Conservation (phyloP, 345 rosid genomes). For the Abelmoschus esculentus region DNA sequence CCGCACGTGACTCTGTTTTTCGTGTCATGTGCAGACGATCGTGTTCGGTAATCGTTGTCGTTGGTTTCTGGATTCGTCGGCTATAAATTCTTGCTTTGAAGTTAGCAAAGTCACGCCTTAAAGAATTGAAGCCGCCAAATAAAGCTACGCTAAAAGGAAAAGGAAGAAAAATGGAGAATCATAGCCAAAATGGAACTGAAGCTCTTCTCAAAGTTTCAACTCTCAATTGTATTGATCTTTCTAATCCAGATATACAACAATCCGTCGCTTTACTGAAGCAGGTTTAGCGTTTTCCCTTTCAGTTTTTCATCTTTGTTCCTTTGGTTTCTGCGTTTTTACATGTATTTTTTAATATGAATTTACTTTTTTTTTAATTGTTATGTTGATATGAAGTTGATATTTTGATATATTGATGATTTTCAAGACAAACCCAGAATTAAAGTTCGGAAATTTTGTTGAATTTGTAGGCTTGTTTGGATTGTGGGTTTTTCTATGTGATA, state of each 20-base stretch:
- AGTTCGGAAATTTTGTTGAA: background rate
- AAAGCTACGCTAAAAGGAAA: background rate
- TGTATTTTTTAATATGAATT: background rate
- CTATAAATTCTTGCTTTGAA: background rate
- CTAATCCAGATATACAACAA: slow-evolving; percentile 24
- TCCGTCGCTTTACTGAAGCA: slow-evolving; percentile 51
- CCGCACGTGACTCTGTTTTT: background rate
- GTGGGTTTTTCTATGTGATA: slow-evolving; percentile 73
- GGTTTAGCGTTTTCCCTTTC: slow-evolving; percentile 22
- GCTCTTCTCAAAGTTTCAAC: slow-evolving; percentile 21
- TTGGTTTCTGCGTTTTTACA: background rate
- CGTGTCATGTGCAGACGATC: background rate
- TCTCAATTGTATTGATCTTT: slow-evolving; percentile 58
- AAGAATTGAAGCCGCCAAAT: background rate
- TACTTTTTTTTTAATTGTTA: too few species aligned
- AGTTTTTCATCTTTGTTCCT: background rate
- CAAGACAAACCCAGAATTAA: background rate
- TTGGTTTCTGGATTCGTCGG: background rate
- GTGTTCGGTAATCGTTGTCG: background rate
- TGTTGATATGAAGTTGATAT: background rate
- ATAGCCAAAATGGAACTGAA: background rate
- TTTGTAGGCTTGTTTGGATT: slow-evolving; percentile 71
- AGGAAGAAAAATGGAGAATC: background rate
- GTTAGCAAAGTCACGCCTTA: background rate
- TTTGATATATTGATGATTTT: background rate